Conservation (phyloP, 768 basidiomycete species). For the Macrolepiota albuminosa region DNA sequence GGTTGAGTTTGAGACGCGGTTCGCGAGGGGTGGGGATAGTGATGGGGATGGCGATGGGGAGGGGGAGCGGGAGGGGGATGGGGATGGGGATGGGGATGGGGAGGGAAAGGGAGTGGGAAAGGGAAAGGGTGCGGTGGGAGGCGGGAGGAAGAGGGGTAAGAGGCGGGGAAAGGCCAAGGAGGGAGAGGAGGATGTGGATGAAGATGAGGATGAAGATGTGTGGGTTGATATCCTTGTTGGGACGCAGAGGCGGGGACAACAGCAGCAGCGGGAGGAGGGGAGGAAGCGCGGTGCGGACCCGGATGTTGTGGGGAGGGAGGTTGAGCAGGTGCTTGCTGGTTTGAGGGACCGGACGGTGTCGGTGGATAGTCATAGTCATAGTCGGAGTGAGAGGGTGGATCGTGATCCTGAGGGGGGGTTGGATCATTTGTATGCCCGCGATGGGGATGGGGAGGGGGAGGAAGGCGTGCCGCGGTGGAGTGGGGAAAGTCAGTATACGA, state of each 20-base stretch:
- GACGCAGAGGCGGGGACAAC: constrained; percentile 37
- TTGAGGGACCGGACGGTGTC: constrained; percentile 37
- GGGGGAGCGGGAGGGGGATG: constrained; percentile 12
- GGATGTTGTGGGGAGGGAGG: constrained; percentile 68
- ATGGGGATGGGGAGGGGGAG: constrained; percentile 46
- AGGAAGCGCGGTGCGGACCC: constrained; percentile 59
- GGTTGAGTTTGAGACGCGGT: constrained; percentile 79
- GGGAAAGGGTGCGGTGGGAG: too few species aligned
- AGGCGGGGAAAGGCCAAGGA: constrained; percentile 43
- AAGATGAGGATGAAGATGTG: constrained; percentile 65
- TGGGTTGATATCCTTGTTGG: constrained; percentile 88
- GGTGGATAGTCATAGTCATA: too few species aligned
- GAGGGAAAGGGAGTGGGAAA: too few species aligned
- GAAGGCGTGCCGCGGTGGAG: constrained; percentile 26
- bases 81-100: too few species aligned
- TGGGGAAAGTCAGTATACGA: constrained; percentile 21
- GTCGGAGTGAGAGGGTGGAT: constrained; percentile 25
- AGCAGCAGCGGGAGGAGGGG: constrained; percentile 31
- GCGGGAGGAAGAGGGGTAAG: constrained; percentile 34
- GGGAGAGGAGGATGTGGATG: too few species aligned
- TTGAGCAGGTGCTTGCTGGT: constrained; percentile 65
- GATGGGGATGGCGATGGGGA: constrained; percentile 37
- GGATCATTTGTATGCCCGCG: constrained; percentile 33
- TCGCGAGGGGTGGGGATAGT: constrained; percentile 38
- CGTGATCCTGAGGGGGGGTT: constrained; percentile 28